Evolutionary conservation across 331 rosid genomes (phyloP).

Genomic region (Stylosanthes scabra): DNA sequence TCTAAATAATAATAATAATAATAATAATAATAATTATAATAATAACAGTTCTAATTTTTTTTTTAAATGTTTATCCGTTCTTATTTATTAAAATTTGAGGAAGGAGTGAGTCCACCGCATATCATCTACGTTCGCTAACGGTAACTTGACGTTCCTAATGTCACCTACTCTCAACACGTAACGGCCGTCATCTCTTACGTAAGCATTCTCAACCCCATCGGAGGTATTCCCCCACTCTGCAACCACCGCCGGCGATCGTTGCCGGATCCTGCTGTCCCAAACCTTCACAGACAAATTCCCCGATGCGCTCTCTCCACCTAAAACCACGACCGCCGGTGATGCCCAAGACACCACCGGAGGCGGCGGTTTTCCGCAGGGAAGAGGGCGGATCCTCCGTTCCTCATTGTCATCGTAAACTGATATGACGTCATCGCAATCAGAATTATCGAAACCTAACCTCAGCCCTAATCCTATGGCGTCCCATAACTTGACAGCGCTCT

Average conservation of each 20-base stretch:
- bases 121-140: constrained; percentile 47
- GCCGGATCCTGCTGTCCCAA: constrained; percentile 77
- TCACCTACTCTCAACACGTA: constrained; percentile 60
- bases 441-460: constrained; percentile 43
- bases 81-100: constrained; percentile 8
- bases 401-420: constrained; percentile 40
- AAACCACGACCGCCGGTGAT: constrained; percentile 29
- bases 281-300: constrained; percentile 45
- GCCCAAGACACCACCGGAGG: not conserved
- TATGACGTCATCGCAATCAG: not conserved
- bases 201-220: constrained; percentile 51
- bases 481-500: constrained; percentile 86
- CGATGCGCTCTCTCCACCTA: constrained; percentile 16
- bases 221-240: constrained; percentile 68
- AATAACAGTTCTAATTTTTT: not conserved
- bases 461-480: constrained; percentile 60
- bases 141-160: constrained; percentile 55
- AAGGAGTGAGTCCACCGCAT: constrained; percentile 51
- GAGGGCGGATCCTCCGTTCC: not conserved
- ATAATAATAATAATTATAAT: too few relatives aligned
- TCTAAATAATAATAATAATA: not conserved
- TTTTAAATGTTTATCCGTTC: too few relatives aligned
- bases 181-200: constrained; percentile 52
- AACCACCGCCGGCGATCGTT: constrained; percentile 54
- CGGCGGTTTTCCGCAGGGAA: not conserved